Percentiles rank a stretch among this genome's conserved stretches.
These are phyloP conservation scores for Tausonia pullulans DNA, from an alignment of 1,284 basidiomycete genomes.

Conservation along the genomic window DNA sequence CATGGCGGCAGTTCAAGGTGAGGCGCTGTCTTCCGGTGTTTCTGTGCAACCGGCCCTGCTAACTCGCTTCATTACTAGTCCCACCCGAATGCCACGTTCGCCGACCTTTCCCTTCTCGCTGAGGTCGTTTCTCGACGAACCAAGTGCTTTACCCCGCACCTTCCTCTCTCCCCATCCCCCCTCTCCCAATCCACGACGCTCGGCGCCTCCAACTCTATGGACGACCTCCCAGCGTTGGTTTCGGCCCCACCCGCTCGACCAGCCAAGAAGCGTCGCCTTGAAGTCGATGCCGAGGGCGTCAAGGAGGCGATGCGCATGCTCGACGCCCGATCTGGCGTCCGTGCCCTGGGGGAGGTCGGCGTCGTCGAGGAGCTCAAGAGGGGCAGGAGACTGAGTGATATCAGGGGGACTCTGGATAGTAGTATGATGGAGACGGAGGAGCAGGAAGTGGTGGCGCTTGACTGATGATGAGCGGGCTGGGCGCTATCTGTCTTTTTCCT, in stretches of 20 bases:
- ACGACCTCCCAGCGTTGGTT: background rate
- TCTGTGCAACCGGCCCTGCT: background rate
- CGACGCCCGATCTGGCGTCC: constrained; percentile 32
- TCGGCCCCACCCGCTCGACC: background rate
- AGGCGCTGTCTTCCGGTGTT: background rate
- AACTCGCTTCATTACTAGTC: constrained; percentile 35
- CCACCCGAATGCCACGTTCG: constrained; percentile 66
- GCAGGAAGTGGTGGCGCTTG: too few species aligned
- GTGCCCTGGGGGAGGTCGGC: too few species aligned
- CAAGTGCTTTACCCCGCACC: constrained; percentile 55
- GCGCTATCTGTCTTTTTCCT: too few species aligned
- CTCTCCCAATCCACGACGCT: background rate
- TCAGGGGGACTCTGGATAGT: too few species aligned
- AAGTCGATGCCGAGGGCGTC: constrained; percentile 60
- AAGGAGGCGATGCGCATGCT: constrained; percentile 59
- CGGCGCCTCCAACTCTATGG: background rate
- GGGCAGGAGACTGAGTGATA: too few species aligned
- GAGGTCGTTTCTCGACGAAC: constrained; percentile 68
- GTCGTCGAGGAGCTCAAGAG: too few species aligned
- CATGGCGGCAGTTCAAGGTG: constrained; percentile 16
- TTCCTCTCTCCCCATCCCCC: constrained; percentile 19
- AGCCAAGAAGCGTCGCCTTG: constrained; percentile 38
- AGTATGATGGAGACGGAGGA: too few species aligned
- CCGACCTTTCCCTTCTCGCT: constrained; percentile 60
- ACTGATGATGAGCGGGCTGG: too few species aligned